Evolutionary conservation across 352 stramenopile genomes (phyloP).

Genomic region (Pythium sp.): DNA sequence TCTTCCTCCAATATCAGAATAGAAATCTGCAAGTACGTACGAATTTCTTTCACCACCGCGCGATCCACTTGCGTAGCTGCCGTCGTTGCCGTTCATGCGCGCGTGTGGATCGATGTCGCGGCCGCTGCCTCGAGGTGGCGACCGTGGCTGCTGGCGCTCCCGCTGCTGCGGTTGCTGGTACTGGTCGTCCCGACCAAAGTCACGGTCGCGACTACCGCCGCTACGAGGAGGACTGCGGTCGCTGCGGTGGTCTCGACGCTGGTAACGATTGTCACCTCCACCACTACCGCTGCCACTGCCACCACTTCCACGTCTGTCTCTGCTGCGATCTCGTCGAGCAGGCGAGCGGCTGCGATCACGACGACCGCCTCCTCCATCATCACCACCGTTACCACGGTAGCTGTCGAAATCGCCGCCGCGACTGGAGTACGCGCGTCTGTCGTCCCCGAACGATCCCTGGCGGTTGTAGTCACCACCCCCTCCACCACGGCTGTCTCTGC

Average conservation of each 20-base stretch:
- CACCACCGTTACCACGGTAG: neutral
- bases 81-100: slow-evolving; percentile 10
- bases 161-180: neutral
- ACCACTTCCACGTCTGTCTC: slow-evolving; percentile 5
- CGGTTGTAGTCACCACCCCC: neutral
- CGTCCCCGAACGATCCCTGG: slow-evolving; percentile 1
- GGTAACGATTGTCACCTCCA: slow-evolving; percentile 3
- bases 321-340: slow-evolving; percentile 9
- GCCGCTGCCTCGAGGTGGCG: slow-evolving; percentile 5
- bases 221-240: slow-evolving; percentile 13
- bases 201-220: slow-evolving; percentile 1
- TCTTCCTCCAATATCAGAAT: neutral
- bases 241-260: slow-evolving; percentile 7
- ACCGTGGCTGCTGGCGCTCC: neutral
- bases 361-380: neutral
- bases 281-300: neutral
- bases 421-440: neutral
- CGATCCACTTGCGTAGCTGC: slow-evolving; percentile 3
- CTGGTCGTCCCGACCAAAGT: neutral
- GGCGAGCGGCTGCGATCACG: slow-evolving; percentile 18
- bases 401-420: slow-evolving; percentile 4
- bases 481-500: neutral
- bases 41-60: neutral
- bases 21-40: neutral
- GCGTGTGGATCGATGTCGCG: slow-evolving; percentile 1